These are phyloP conservation scores for Ramicandelaber brevisporus DNA, from an alignment of 192 early-diverging fungal species.

Conservation along the genomic window DNA sequence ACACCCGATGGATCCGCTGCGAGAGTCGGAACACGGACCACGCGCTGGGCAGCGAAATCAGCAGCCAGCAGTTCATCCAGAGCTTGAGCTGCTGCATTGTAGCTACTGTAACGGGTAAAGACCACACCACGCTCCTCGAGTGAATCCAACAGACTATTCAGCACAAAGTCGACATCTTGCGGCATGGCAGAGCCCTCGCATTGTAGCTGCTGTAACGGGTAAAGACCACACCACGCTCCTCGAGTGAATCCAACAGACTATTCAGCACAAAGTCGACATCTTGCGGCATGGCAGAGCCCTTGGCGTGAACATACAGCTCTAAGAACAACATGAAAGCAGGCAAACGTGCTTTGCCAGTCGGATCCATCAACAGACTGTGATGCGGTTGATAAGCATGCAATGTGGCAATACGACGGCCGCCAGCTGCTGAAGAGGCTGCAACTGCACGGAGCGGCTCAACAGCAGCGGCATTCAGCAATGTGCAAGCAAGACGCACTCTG, in stretches of 20 bases:
- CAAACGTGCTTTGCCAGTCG: conserved; percentile 32
- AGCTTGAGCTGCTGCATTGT: no score
- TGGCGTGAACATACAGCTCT: conserved; percentile 75
- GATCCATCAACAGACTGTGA: no score
- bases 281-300: conserved; percentile 44
- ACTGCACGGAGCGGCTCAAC: conserved; percentile 32
- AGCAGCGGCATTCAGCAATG: conserved; percentile 54
- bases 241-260: conserved; percentile 64
- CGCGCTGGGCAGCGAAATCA: no score
- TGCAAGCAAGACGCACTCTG: conserved; percentile 65
- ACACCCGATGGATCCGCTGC: no score
- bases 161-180: conserved; percentile 70
- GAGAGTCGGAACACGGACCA: no score
- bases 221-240: no score
- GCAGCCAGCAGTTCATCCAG: no score
- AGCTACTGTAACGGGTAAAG: no score
- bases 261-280: conserved; percentile 74
- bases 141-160: conserved; percentile 65
- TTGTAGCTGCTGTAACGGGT: no score
- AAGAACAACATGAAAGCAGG: conserved; percentile 58
- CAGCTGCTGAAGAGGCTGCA: conserved; percentile 3
- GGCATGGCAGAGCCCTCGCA: no score
- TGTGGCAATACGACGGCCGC: background rate
- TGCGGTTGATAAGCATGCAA: background rate
- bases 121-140: no score